Percentiles rank a stretch among this genome's conserved stretches.
Conservation (phyloP, 352 stramenopile species). For the Phytopythium kandeliae region DNA sequence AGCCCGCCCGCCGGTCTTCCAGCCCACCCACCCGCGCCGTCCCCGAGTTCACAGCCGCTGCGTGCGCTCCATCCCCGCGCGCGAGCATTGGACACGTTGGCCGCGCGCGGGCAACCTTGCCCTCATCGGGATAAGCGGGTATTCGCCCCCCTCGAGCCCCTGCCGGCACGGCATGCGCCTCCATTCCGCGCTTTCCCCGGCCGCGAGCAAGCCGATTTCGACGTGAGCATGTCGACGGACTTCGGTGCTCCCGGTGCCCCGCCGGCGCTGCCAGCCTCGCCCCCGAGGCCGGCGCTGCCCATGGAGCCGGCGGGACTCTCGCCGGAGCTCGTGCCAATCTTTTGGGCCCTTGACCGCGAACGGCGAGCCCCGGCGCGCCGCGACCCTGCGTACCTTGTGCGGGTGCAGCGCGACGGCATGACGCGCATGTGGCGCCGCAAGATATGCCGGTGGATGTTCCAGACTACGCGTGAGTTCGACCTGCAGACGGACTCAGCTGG, state of each 20-base stretch:
- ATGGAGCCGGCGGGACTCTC: slow-evolving; percentile 9
- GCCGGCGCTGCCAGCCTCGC: too few relatives aligned
- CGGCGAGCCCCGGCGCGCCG: slow-evolving; percentile 21
- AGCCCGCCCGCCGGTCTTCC: not conserved
- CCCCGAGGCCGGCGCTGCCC: slow-evolving; percentile 12
- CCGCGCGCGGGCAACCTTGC: slow-evolving; percentile 3
- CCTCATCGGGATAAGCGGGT: too few relatives aligned
- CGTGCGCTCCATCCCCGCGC: not conserved
- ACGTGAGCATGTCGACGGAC: not conserved
- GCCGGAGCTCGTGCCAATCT: slow-evolving; percentile 25
- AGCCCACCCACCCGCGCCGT: too few relatives aligned
- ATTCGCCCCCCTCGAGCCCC: not conserved
- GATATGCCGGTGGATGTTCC: slow-evolving; percentile 78
- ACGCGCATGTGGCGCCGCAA: slow-evolving; percentile 54
- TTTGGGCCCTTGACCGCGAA: slow-evolving; percentile 33
- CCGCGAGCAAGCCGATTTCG: slow-evolving; percentile 15
- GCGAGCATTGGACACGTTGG: slow-evolving; percentile 3
- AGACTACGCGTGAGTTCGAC: slow-evolving; percentile 69
- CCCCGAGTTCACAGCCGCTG: not conserved
- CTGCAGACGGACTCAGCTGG: slow-evolving; percentile 57
- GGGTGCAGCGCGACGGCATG: slow-evolving; percentile 57
- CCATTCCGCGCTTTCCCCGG: slow-evolving; percentile 34
- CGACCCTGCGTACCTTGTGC: slow-evolving; percentile 35
- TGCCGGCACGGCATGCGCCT: not conserved
- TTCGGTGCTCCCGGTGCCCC: too few relatives aligned